These are phyloP conservation scores for Aspergillus funiculosus DNA, from an alignment of 495 filamentous ascomycete species.

Conservation along the genomic window DNA sequence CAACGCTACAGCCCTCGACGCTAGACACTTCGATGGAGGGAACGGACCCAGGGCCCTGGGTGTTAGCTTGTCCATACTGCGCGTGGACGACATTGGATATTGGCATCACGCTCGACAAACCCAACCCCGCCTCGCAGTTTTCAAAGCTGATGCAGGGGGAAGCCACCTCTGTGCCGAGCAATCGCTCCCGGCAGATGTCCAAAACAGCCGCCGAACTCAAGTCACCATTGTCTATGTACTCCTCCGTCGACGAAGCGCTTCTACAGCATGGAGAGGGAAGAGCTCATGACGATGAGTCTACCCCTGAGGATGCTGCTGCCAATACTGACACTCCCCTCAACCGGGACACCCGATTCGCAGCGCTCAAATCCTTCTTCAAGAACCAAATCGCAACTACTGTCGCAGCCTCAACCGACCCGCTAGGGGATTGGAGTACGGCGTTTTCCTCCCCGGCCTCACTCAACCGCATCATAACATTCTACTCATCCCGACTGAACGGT, in stretches of 20 bases:
- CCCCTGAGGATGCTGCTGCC: slow-evolving; percentile 11
- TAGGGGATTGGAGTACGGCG: slow-evolving; percentile 47
- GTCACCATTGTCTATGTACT: slow-evolving; percentile 35
- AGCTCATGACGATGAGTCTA: too few species aligned
- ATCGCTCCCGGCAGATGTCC: slow-evolving; percentile 31
- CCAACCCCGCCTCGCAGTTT: slow-evolving; percentile 78
- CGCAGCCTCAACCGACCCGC: slow-evolving; percentile 46
- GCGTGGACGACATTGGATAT: slow-evolving; percentile 86
- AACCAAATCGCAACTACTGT: slow-evolving; percentile 59
- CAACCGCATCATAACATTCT: slow-evolving; percentile 85
- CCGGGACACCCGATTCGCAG: slow-evolving; percentile 40
- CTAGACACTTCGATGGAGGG: slow-evolving; percentile 24
- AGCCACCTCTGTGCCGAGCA: slow-evolving; percentile 5
- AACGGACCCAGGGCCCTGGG: slow-evolving; percentile 61
- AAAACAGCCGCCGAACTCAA: slow-evolving; percentile 35
- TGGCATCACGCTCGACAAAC: slow-evolving; percentile 82
- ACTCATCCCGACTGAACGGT: slow-evolving; percentile 47
- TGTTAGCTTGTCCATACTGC: slow-evolving; percentile 82
- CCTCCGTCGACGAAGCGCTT: slow-evolving; percentile 34
- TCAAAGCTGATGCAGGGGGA: slow-evolving; percentile 40
- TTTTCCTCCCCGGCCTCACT: slow-evolving; percentile 78
- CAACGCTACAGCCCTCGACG: slow-evolving; percentile 66
- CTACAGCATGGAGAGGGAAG: slow-evolving; percentile 8
- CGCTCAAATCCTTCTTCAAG: slow-evolving; percentile 65
- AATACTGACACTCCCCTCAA: slow-evolving; percentile 27